phyloP scores from a whole-genome alignment of 108 stramenopile species.

The Stephanodiscus minutulus region DNA sequence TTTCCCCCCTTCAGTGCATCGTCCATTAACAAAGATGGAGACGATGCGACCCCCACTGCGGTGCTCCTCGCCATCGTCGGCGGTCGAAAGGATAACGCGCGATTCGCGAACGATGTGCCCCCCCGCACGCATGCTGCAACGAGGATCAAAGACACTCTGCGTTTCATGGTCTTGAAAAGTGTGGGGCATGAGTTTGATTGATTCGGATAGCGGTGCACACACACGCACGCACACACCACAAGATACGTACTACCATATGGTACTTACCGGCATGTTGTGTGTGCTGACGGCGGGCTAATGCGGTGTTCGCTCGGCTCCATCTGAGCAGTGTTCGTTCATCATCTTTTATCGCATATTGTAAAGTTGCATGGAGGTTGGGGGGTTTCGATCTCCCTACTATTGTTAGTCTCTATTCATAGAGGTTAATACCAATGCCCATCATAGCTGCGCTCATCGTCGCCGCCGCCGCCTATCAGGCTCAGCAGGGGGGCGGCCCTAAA shows the following conservation, averaged over 20 bases:
- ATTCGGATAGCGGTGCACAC: no score
- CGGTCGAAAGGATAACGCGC: not conserved
- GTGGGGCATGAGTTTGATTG: no score
- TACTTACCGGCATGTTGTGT: no score
- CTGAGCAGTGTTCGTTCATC: no score
- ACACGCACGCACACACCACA: no score
- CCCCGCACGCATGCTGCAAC: not conserved
- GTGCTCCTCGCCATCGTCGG: not conserved
- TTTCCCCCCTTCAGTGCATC: constrained; percentile 28
- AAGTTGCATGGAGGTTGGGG: no score
- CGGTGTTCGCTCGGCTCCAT: no score
- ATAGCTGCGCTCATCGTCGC: constrained; percentile 21
- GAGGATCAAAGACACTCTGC: not conserved
- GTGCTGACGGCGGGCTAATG: no score
- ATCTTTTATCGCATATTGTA: no score
- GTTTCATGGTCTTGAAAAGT: not conserved
- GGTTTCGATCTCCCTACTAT: no score
- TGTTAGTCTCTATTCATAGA: no score
- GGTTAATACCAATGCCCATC: constrained; percentile 4
- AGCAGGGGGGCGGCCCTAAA: not conserved
- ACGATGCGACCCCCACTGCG: not conserved
- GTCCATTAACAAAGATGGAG: constrained; percentile 24
- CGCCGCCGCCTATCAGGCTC: constrained; percentile 19
- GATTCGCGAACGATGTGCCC: not conserved
- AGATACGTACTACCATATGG: no score